phyloP scores from a whole-genome alignment of 1,139 yeast genomes.

The Blastobotrys malaysiensis region DNA sequence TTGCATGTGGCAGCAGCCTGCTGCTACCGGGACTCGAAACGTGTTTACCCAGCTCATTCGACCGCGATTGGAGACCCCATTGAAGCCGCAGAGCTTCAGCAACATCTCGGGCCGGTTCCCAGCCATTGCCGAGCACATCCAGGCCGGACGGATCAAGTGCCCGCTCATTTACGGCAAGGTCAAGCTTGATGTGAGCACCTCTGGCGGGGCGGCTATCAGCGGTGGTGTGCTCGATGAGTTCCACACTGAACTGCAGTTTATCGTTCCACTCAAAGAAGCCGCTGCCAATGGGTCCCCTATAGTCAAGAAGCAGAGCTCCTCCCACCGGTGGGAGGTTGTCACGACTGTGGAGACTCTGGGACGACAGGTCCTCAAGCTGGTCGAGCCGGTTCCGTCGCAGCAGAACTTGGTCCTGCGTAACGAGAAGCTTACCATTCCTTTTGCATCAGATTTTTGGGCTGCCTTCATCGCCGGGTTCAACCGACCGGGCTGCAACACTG shows the following conservation, averaged over 20 bases:
- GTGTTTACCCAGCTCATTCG: constrained; percentile 33
- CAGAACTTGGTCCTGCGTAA: constrained; percentile 27
- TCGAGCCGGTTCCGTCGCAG: constrained; percentile 27
- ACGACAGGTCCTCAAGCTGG: constrained; percentile 29
- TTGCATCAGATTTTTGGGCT: constrained; percentile 37
- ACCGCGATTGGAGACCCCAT: constrained; percentile 35
- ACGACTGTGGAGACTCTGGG: constrained; percentile 32
- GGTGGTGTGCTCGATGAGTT: neutral
- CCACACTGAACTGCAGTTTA: constrained; percentile 25
- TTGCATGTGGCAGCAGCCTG: constrained; percentile 26
- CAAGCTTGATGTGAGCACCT: constrained; percentile 23
- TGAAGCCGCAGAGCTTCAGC: constrained; percentile 27
- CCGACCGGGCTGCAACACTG: constrained; percentile 12
- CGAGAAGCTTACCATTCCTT: constrained; percentile 34
- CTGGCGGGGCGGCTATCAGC: neutral
- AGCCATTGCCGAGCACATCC: constrained; percentile 23
- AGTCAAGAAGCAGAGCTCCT: constrained; percentile 4
- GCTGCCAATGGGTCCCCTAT: constrained; percentile 7
- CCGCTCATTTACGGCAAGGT: constrained; percentile 33
- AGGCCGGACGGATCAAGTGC: constrained; percentile 12
- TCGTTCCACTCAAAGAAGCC: constrained; percentile 10
- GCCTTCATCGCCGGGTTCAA: constrained; percentile 35
- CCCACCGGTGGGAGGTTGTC: constrained; percentile 28
- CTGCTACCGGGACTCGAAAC: constrained; percentile 10
- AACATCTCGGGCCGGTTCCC: constrained; percentile 29